Conservation (phyloP, 2,329 filamentous ascomycete species). For the Paecilomyces dactylethromorphus region DNA sequence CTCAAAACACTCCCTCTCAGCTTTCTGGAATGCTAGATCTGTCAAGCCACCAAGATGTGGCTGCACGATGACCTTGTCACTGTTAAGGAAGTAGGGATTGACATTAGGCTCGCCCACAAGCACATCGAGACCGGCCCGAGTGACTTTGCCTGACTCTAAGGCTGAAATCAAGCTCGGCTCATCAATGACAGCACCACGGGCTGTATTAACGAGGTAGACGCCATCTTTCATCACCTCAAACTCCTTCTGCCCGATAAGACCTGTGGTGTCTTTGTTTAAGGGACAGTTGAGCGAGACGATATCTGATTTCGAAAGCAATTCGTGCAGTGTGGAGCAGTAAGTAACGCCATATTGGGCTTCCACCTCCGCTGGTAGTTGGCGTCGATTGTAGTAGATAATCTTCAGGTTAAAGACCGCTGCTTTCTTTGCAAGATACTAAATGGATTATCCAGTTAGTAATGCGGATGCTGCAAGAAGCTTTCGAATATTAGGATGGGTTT, state of each 20-base stretch:
- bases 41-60: slow-evolving; percentile 43
- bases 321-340: slow-evolving; percentile 32
- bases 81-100: slow-evolving; percentile 33
- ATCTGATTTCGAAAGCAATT: slow-evolving; percentile 36
- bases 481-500: not conserved
- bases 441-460: not conserved
- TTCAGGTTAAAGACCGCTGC: slow-evolving; percentile 39
- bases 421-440: slow-evolving; percentile 31
- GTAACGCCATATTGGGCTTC: slow-evolving; percentile 30
- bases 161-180: slow-evolving; percentile 39
- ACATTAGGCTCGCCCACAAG: slow-evolving; percentile 40
- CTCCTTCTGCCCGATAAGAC: slow-evolving; percentile 33
- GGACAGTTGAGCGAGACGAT: slow-evolving; percentile 45
- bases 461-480: not conserved
- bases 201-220: slow-evolving; percentile 41
- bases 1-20: slow-evolving; percentile 42
- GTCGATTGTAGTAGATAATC: slow-evolving; percentile 40
- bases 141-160: slow-evolving; percentile 38
- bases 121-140: slow-evolving; percentile 43
- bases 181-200: slow-evolving; percentile 40
- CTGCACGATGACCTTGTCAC: slow-evolving; percentile 38
- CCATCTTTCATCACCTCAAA: slow-evolving; percentile 42
- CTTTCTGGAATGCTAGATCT: slow-evolving; percentile 37
- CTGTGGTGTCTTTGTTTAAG: slow-evolving; percentile 33
- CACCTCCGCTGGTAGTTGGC: slow-evolving; percentile 23